These are phyloP conservation scores for Cordyceps javanica DNA, from an alignment of 2,329 filamentous ascomycete species.

Conservation along the genomic window DNA sequence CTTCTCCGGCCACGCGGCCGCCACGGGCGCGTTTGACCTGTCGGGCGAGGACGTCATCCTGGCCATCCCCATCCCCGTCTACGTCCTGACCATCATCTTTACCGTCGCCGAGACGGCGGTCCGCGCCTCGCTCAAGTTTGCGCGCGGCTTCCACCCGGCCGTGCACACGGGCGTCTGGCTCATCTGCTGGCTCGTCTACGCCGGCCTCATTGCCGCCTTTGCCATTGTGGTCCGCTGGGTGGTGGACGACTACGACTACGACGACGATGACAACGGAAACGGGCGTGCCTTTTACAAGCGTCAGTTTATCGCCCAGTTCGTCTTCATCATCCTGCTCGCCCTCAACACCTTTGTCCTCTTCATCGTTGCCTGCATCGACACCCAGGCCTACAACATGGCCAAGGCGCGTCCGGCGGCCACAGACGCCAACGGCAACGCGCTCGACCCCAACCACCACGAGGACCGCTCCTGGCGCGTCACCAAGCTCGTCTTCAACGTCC, in stretches of 20 bases:
- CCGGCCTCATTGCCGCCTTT: not conserved
- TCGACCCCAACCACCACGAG: not conserved
- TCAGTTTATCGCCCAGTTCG: not conserved
- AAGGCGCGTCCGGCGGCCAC: not conserved
- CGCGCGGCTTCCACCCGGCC: not conserved
- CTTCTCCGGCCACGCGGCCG: not conserved
- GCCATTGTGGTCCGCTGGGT: not conserved
- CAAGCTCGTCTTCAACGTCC: slow-evolving; percentile 26
- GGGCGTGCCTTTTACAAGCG: not conserved
- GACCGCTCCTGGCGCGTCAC: slow-evolving; percentile 21
- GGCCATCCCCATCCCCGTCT: not conserved
- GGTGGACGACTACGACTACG: not conserved
- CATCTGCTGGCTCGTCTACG: slow-evolving; percentile 7
- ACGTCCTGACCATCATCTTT: not conserved
- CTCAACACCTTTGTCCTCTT: not conserved
- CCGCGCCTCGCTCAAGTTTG: not conserved
- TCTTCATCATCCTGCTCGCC: not conserved
- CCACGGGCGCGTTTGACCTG: not conserved
- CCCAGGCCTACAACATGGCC: not conserved
- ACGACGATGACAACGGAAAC: not conserved
- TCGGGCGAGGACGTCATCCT: not conserved
- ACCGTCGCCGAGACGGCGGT: not conserved
- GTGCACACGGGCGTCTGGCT: slow-evolving; percentile 5
- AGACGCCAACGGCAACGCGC: not conserved
- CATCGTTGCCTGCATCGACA: not conserved